These are phyloP conservation scores for Umbelopsis isabellina DNA, from an alignment of 192 early-diverging fungal species.

Conservation along the genomic window DNA sequence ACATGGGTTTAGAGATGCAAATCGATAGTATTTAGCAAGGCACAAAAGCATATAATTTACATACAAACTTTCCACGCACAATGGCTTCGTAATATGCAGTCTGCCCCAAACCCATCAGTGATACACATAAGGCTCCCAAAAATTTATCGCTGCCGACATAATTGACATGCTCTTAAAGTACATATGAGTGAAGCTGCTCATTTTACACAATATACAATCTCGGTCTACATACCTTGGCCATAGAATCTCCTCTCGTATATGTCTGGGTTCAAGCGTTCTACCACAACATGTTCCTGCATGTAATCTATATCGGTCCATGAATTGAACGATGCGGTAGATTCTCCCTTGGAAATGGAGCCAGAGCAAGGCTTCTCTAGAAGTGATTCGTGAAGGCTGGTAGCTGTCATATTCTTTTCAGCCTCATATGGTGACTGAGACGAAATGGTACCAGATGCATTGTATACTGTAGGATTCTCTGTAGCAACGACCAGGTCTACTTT, in stretches of 20 bases:
- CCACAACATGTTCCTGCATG: neutral
- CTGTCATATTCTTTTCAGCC: too few relatives aligned
- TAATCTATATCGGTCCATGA: neutral
- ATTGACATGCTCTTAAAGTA: neutral
- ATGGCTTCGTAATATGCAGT: neutral
- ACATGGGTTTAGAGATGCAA: neutral
- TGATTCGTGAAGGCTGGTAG: too few relatives aligned
- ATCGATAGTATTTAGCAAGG: neutral
- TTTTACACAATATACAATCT: neutral
- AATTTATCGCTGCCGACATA: constrained; percentile 5
- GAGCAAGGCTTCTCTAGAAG: too few relatives aligned
- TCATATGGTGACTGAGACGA: too few relatives aligned
- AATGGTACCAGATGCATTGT: too few relatives aligned
- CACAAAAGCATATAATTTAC: neutral
- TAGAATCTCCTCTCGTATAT: neutral
- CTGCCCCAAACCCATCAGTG: neutral
- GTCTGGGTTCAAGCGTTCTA: neutral
- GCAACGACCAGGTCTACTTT: too few relatives aligned
- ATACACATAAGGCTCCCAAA: neutral
- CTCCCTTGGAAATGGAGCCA: neutral
- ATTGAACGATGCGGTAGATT: neutral
- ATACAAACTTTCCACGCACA: constrained; percentile 7
- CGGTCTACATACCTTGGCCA: neutral
- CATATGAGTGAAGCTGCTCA: neutral
- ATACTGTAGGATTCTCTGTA: too few relatives aligned